Base-by-base conservation (phyloP, 2,329 filamentous ascomycete species). In the Cytospora paraplurivora region DNA sequence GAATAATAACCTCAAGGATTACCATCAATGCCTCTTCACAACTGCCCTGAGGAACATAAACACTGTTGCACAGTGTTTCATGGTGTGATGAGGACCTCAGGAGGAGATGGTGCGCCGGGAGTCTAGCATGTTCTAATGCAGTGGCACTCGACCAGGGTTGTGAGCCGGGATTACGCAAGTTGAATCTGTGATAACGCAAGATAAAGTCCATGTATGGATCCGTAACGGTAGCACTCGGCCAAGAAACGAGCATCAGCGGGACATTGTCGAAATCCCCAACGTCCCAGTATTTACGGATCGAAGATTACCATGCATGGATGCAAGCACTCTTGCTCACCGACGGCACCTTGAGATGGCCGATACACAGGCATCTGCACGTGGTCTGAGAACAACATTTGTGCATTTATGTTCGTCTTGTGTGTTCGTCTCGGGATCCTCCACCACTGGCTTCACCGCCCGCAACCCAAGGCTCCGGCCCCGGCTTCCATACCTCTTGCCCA, bases 51-150 rank as follows among this genome's bases (percentile, higher is more conserved):
- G 27, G 41, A n/a, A 44, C 41, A 1, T 44, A 7, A 27, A 27
- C 27, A 27, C 27, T 27, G 27, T 27, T 27, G 27, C 27, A 27
- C 27, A 35, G 50, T 60, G 50, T 60, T 54, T 54, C 41, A 27
- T 60, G 50, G 38, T 27, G 27, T 27, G 27, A 27, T 27, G 50
- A 54, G 44, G 27, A 27, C 27, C 12, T 19, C 58, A 60, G 53
- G 37, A 44, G 57, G 49, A 47, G 51, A 47, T 47, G 58, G 47
- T 27, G 27, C 27, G 58, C 50, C 49, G 37, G 58, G 50, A 32
- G 38, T 35, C 56, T 44, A 33, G 47, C 47, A 59, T 52, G 44
- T 49, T 51, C 41, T 49, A 32, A 50, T 61, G 58, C 58, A 49
- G 38, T 41, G 15, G 38, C 10, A 44, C 41, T n/a, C 11, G 41